Evolutionary conservation across 1,284 basidiomycete species (phyloP), one percentile per base, ranked within the genome.

Genomic region (Cryptococcus amylolentus): DNA sequence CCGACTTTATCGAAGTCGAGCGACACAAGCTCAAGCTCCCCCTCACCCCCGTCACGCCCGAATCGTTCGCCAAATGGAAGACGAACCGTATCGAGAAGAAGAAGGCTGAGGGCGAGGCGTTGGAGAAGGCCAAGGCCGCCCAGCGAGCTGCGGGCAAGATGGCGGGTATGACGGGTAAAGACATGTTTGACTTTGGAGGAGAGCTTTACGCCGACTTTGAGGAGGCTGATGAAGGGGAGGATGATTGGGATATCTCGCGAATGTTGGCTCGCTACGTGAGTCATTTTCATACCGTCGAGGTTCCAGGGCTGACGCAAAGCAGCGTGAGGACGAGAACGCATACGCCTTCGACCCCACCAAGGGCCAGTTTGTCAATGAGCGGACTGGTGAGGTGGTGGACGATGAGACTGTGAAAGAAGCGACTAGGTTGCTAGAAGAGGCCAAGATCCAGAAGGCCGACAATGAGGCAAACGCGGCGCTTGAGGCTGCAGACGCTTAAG

Each of bases 1-100:
- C 98, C 75, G 96, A 98, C 66, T 99, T 99, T 81, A 77, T 99
- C 57, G 95, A 99, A 80, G 90, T 91, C 50, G 93, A 97, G 88
- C 87, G 95, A 54, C 95, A 98, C 81, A 96, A 95, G 83, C 81
- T 97, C 44, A 91, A 92, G 45, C 57, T 86, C 14, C 93, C 94
- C 70, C 80, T 98, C 50, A 98, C 96, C 8, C 96, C 95, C 1
- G 92, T 98, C n/a, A 98, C 94, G 0, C 85, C 83, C 6, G 96
- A 98, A 74, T 81, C 87, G 0, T 99, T 99, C 71, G 88, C 91
- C 0, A 82, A 84, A 52, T 99, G 95, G 96, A 98, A 98, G 80
- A 88, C 87, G 81, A 96, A 88, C 51, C 80, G 89, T 58, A 83
- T 89, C 85, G 86, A 89, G 80, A 94, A 92, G 86, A 98, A 93